phyloP scores from a whole-genome alignment of 2,329 filamentous ascomycete species.

The Cladosporium phlei region DNA sequence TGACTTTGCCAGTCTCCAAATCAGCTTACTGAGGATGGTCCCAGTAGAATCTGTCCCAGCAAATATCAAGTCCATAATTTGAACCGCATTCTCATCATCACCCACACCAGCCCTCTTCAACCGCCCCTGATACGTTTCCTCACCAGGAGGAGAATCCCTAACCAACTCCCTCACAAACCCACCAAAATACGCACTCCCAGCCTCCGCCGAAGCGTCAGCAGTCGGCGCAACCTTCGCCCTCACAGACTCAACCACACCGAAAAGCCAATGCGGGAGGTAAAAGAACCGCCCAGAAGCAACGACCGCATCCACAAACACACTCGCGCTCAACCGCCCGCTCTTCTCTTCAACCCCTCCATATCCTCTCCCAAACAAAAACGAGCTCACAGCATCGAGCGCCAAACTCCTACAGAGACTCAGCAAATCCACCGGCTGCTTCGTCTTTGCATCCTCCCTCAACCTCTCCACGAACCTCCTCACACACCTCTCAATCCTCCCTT shows the following conservation, averaged over 20 bases:
- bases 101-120: slow-evolving; percentile 43
- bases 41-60: slow-evolving; percentile 52
- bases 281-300: slow-evolving; percentile 54
- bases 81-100: slow-evolving; percentile 42
- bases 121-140: slow-evolving; percentile 46
- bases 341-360: slow-evolving; percentile 47
- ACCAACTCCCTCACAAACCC: slow-evolving; percentile 33
- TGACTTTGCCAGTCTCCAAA: slow-evolving; percentile 42
- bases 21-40: slow-evolving; percentile 48
- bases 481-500: slow-evolving; percentile 37
- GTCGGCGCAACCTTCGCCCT: slow-evolving; percentile 23
- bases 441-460: slow-evolving; percentile 33
- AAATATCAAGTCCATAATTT: slow-evolving; percentile 53
- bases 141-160: slow-evolving; percentile 19
- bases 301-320: slow-evolving; percentile 50
- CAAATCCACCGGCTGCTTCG: slow-evolving; percentile 40
- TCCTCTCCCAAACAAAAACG: slow-evolving; percentile 49
- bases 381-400: slow-evolving; percentile 51
- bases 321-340: slow-evolving; percentile 37
- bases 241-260: slow-evolving; percentile 37
- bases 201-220: slow-evolving; percentile 31
- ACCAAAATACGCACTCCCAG: slow-evolving; percentile 40
- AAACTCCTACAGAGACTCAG: slow-evolving; percentile 47
- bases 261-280: slow-evolving; percentile 44
- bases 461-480: slow-evolving; percentile 41